Base-by-base conservation (phyloP, 768 basidiomycete species). In the Candolleomyces aberdarensis region DNA sequence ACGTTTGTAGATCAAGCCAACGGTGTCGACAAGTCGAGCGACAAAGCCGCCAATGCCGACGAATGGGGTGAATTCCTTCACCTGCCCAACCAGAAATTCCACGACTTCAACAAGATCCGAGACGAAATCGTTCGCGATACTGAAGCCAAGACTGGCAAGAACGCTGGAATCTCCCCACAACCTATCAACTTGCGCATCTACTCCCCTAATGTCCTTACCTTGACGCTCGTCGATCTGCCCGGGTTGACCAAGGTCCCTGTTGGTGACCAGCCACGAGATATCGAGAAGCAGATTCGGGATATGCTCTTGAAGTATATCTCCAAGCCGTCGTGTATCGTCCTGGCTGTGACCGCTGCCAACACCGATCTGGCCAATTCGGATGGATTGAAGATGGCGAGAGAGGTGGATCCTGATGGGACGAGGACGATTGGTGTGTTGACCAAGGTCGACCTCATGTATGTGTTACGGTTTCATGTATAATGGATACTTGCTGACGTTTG, bases 51-150 rank as follows among this genome's bases (percentile, higher is more conserved):
- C 74, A 98, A 98, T 72, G 80, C 87, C 58, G 87, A 97, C 67
- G 97, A 98, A 75, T 99, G 97, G 97, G 97, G 96, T 67, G 97
- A 99, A 76, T 99, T 99, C 83, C 80, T 98, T 32, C 94, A 95
- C 68, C 83, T 98, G 43, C 97, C 96, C 0, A 91, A 92, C 62
- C 92, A 98, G 79, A 99, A 98, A 77, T 96, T 98, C 76, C 93
- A 89, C 73, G 96, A 99, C 78, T 99, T 99, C 78, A 82, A 87
- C 75, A 96, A 97, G 82, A 97, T 98, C 71, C 83, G 96, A 60
- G 92, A 90, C 44, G 97, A 99, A 76, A 99, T 99, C 65, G 84
- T 98, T 32, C 87, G 88, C 64, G 97, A 99, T 74, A 99, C 97
- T 0, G 97, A 98, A 72, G 92, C 92, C 61, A 98, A 98, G 84